These are phyloP conservation scores for Chalciporus sp. DNA, from an alignment of 1,284 basidiomycete species.

Conservation along the genomic window DNA sequence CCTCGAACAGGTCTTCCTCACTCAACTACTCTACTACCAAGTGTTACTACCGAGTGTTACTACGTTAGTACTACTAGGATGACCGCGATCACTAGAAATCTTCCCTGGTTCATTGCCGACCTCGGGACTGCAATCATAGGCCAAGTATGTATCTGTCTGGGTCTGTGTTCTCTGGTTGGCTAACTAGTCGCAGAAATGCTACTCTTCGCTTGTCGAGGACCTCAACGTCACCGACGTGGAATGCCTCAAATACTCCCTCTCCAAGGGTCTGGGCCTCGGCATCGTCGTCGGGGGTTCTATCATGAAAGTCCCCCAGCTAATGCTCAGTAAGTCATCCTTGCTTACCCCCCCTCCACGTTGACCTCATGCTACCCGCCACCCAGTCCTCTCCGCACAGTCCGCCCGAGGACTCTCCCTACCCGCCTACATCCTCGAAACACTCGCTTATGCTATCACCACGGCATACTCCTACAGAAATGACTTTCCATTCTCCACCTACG, in stretches of 20 bases:
- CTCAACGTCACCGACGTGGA: slow-evolving; percentile 80
- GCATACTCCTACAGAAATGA: slow-evolving; percentile 83
- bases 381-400: slow-evolving; percentile 66
- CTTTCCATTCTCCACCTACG: slow-evolving; percentile 95
- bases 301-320: slow-evolving; percentile 92
- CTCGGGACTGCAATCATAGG: slow-evolving; percentile 84
- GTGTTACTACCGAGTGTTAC: no score
- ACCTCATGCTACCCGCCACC: slow-evolving; percentile 6
- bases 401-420: slow-evolving; percentile 84
- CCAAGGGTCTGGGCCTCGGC: slow-evolving; percentile 90
- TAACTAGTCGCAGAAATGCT: slow-evolving; percentile 71
- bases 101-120: slow-evolving; percentile 83
- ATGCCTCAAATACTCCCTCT: slow-evolving; percentile 90
- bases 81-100: slow-evolving; percentile 69
- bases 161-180: not conserved
- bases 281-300: slow-evolving; percentile 94
- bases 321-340: slow-evolving; percentile 58
- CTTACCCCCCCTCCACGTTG: not conserved
- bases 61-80: slow-evolving; percentile 37
- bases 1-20: not conserved
- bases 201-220: slow-evolving; percentile 87
- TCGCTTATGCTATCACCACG: slow-evolving; percentile 84
- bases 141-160: slow-evolving; percentile 48
- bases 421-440: slow-evolving; percentile 83
- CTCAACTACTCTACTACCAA: slow-evolving; percentile 17